Percentiles rank a stretch among this genome's conserved stretches.
Evolutionary conservation across 1,139 yeast genomes (phyloP).

Genomic region (Debaryomycetaceae sp.): DNA sequence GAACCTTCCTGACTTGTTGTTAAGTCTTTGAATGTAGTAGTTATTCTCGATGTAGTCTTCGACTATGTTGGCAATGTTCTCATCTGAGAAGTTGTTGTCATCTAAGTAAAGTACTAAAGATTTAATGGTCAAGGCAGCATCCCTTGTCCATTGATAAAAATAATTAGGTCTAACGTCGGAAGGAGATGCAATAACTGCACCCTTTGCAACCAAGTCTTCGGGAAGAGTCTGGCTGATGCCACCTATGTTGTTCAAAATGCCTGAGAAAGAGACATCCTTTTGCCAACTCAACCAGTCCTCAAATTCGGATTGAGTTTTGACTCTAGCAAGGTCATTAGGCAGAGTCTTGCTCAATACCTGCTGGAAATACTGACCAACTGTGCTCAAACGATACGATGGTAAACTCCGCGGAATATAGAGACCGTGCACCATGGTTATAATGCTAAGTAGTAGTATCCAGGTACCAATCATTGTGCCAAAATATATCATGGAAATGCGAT

Average conservation of each 20-base stretch:
- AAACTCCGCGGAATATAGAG: constrained; percentile 2
- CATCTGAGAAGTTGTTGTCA: constrained; percentile 25
- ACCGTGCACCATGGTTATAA: not conserved
- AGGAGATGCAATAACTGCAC: constrained; percentile 85
- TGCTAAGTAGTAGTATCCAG: not conserved
- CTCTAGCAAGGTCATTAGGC: not conserved
- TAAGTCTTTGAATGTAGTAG: constrained; percentile 56
- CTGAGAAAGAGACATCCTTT: constrained; percentile 45
- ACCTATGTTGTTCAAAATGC: constrained; percentile 64
- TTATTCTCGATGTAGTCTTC: constrained; percentile 63
- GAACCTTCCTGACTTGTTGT: constrained; percentile 69
- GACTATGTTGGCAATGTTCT: constrained; percentile 32
- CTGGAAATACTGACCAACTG: not conserved
- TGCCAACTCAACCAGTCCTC: constrained; percentile 58
- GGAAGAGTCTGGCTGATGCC: constrained; percentile 32
- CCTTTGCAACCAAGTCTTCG: constrained; percentile 47
- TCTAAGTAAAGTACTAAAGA: constrained; percentile 56
- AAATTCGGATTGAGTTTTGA: constrained; percentile 27
- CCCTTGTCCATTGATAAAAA: constrained; percentile 88
- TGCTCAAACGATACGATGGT: not conserved
- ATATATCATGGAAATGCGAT: not conserved
- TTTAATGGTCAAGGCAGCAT: constrained; percentile 77
- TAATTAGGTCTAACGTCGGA: constrained; percentile 69
- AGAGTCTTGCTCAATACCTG: not conserved
- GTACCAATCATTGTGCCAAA: not conserved